Base-by-base conservation (phyloP, 768 basidiomycete genomes). In the Austroboletus eburneus region DNA sequence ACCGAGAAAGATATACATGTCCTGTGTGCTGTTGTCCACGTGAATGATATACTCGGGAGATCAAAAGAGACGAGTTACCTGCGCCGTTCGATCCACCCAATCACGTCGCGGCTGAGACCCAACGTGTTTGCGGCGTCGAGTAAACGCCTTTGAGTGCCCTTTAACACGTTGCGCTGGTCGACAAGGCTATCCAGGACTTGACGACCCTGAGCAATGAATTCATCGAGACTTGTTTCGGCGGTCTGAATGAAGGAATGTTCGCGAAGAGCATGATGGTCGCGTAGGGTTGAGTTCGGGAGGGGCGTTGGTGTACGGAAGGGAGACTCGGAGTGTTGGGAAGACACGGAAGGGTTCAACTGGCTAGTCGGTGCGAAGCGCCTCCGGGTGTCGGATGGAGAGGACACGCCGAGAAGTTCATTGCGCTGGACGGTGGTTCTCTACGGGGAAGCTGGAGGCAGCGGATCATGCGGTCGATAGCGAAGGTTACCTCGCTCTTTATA, bases 71-170 rank as follows among this genome's bases (percentile, higher is more conserved):
- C 48, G 9, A n/a, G 50, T 51, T 51, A 91, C 93, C 91, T 96
- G 66, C 96, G 75, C 52, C 84, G 79, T 62, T 99, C 96, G 54
- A 99, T 94, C 91, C 94, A 99, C 7, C 89, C 85, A 65, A 99
- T 97, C 27, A 95, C 94, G 62, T 95, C 80, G 50, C 93, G 77
- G 65, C 93, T 93, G 62, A 98, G 69, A 0, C 96, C 96, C 48
- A 99, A 69, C 21, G 92, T 96, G 66, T 96, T 97, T 39, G 94
- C 96, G 35, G 91, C 86, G 62, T 90, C 86, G 46, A 96, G 68
- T 41, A 99, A 67, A 45, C 89, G 76, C 56, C 82, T 77, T 62
- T 91, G 87, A 0, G 96, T 97, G n/a, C 91, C 94, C 67, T 97
- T 98, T 48, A 99, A 72, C 65, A 98, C 81, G 60, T 87, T 87